Evolutionary conservation across 371 early-diverging fungal genomes (phyloP).

Genomic region (Mucor saturninus): DNA sequence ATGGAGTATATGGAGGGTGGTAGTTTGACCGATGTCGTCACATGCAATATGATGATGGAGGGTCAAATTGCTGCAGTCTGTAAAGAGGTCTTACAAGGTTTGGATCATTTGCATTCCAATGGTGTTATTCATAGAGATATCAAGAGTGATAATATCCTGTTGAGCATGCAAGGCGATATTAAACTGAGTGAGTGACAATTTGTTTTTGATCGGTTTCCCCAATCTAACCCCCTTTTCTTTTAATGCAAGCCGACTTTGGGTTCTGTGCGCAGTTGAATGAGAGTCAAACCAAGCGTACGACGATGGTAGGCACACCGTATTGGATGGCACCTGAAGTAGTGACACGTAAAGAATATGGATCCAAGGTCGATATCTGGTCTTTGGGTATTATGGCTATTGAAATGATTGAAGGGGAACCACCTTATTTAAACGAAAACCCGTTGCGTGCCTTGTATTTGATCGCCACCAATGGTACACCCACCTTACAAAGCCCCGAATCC

Average conservation of each 20-base stretch:
- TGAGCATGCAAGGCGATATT: conserved; percentile 73
- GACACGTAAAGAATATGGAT: conserved; percentile 79
- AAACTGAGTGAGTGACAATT: conserved; percentile 61
- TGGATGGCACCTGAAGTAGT: conserved; percentile 92
- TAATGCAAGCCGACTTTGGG: conserved; percentile 72
- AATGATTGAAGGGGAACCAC: conserved; percentile 79
- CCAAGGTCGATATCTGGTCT: conserved; percentile 89
- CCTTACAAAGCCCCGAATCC: conserved; percentile 72
- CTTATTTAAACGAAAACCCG: conserved; percentile 82
- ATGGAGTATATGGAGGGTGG: conserved; percentile 92
- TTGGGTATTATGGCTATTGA: conserved; percentile 88
- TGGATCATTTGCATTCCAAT: conserved; percentile 69
- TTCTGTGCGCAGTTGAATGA: conserved; percentile 82
- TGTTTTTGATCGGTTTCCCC: conserved; percentile 1
- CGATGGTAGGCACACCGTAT: conserved; percentile 84
- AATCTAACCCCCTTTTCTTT: too few relatives aligned
- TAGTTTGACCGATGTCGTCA: conserved; percentile 75
- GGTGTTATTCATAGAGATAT: conserved; percentile 90
- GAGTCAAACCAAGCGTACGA: conserved; percentile 65
- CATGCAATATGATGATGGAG: conserved; percentile 80
- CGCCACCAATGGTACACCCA: conserved; percentile 84
- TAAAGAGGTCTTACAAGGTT: conserved; percentile 55
- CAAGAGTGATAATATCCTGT: conserved; percentile 86
- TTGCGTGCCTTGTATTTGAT: conserved; percentile 80
- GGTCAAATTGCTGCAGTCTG: conserved; percentile 81